Percentiles rank a stretch among this genome's conserved stretches.
phyloP scores from a whole-genome alignment of 73 alveolate genomes.

The Symbiodinium pilosum region DNA sequence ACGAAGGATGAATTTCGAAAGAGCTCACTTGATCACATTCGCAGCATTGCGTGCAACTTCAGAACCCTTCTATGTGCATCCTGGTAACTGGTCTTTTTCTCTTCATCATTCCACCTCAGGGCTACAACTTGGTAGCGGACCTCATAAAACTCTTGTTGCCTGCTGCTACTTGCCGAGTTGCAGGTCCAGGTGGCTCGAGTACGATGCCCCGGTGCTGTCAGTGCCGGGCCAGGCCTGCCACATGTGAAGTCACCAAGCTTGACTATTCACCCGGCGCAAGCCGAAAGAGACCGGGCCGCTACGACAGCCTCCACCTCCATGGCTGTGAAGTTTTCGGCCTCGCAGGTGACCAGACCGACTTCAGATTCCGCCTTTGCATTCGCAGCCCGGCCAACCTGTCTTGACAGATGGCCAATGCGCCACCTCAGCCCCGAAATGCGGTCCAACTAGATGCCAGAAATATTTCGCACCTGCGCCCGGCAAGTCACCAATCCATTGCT shows the following conservation, averaged over 20 bases:
- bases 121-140: neutral
- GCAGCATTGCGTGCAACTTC: too few species aligned
- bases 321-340: neutral
- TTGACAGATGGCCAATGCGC: too few species aligned
- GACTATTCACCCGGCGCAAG: too few species aligned
- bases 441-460: neutral
- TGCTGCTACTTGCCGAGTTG: neutral
- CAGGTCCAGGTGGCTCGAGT: constrained; percentile 51
- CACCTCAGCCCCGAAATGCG: too few species aligned
- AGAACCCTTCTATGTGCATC: too few species aligned
- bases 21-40: too few species aligned
- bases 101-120: constrained; percentile 50
- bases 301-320: neutral
- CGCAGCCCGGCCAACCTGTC: too few species aligned
- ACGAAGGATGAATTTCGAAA: too few species aligned
- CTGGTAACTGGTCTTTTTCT: neutral
- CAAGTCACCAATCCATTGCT: constrained; percentile 17
- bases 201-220: constrained; percentile 32
- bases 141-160: neutral
- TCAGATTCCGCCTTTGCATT: too few species aligned
- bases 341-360: too few species aligned
- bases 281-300: neutral
- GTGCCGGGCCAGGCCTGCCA: constrained; percentile 22
- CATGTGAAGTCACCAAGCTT: neutral
- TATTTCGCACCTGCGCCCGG: too few species aligned